Conservation (phyloP, 1,139 yeast species). For the Geotrichum aggregatum region DNA sequence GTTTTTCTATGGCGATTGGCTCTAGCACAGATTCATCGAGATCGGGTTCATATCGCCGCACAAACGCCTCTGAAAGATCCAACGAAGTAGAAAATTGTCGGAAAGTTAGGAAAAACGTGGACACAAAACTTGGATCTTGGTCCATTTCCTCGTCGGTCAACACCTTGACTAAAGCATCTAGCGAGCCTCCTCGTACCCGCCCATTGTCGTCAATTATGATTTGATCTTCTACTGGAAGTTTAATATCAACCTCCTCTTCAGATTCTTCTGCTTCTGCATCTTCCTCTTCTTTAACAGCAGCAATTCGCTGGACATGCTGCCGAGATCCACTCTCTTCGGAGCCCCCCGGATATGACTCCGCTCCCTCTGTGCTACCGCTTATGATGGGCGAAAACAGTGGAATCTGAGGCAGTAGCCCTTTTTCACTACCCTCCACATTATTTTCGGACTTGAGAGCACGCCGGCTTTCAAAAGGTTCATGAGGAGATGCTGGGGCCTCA, state of each 20-base stretch:
- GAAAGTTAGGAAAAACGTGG: conserved; percentile 79
- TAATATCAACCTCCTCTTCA: conserved; percentile 8
- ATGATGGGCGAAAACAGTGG: conserved; percentile 2
- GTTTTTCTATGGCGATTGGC: conserved; percentile 26
- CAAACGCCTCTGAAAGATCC: conserved; percentile 66
- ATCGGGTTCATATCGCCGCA: conserved; percentile 54
- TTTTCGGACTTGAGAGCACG: neutral
- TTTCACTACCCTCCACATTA: neutral
- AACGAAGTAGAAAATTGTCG: conserved; percentile 67
- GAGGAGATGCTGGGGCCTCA: neutral
- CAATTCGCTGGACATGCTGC: neutral
- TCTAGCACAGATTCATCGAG: conserved; percentile 2
- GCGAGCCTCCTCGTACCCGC: conserved; percentile 69
- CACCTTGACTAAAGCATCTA: conserved; percentile 66
- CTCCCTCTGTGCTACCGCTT: neutral
- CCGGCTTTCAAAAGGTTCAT: neutral
- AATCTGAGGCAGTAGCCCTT: neutral
- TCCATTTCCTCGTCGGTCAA: conserved; percentile 64
- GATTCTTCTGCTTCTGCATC: neutral
- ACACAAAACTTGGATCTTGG: conserved; percentile 64
- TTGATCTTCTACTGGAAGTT: conserved; percentile 30
- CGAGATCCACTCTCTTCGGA: neutral
- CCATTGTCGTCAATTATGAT: conserved; percentile 47
- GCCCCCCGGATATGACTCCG: neutral
- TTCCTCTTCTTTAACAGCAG: conserved; percentile 15